Evolutionary conservation across 768 basidiomycete species (phyloP), one percentile per base, ranked within the genome.

Genomic region (Dentipellis sp.): DNA sequence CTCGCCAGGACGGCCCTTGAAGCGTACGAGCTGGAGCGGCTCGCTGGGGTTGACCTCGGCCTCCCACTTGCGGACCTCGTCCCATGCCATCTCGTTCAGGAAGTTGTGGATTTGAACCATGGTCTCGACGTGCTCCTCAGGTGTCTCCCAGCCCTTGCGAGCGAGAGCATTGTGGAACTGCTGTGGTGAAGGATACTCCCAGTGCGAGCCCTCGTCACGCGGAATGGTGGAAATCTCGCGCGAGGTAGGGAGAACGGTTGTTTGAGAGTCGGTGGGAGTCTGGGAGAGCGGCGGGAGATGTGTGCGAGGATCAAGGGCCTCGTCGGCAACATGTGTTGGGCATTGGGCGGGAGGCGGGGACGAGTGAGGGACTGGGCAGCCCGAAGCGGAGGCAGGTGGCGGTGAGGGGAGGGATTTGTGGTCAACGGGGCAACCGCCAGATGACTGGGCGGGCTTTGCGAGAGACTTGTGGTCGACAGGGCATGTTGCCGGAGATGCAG

Each of bases 51-150:
- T 70, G 56, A 71, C 70, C 64, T 83, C 75, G 67, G 79, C 80
- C 72, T 99, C 97, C 95, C 97, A 98, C 68, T 81, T 86, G 58
- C 91, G 68, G 3, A 99, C 95, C 70, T 98, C 93, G 53, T 81
- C 73, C 97, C 97, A 99, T 16, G 97, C 97, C 67, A 85, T 78
- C 72, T 99, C 97, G 65, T 99, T 98, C 69, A 99, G 69, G 63
- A 94, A 97, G 69, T 99, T 99, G 68, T 99, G 97, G 37, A 98
- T 97, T 58, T 93, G 85, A 46, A 99, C 97, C 91, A 99, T 97
- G 22, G 85, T 91, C 68, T 94, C 94, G 47, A 97, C 81, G 69
- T 93, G 88, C 63, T 97, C 92, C 69, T 94, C 94, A 0, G 94
- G 93, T 2, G 97, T 95, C 70, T 95, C 94, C 89, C 90, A 93